Percentiles rank a stretch among this genome's conserved stretches.
Conservation (phyloP, 768 basidiomycete genomes). For the Podaxis pistillaris region DNA sequence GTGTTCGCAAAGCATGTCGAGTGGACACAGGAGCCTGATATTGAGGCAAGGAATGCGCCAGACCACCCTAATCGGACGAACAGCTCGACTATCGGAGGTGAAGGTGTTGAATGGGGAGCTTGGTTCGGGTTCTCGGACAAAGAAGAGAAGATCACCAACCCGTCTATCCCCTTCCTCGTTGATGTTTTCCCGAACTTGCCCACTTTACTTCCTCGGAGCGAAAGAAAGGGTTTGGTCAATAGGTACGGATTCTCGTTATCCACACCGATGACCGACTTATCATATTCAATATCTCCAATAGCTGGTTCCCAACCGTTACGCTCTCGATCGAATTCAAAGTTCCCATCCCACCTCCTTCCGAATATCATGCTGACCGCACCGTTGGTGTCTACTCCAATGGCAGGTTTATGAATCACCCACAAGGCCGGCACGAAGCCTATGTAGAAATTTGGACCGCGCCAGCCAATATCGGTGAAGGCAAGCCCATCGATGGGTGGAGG, state of each 20-base stretch:
- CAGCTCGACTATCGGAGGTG: conserved; percentile 44
- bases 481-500: conserved; percentile 47
- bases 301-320: conserved; percentile 65
- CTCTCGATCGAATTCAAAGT: conserved; percentile 64
- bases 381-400: conserved; percentile 56
- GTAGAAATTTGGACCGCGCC: conserved; percentile 71
- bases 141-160: conserved; percentile 42
- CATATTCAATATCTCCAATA: conserved; percentile 19
- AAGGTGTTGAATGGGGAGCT: conserved; percentile 55
- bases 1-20: conserved; percentile 32
- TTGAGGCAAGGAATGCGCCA: conserved; percentile 37
- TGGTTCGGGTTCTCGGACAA: conserved; percentile 50
- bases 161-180: conserved; percentile 54
- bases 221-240: conserved; percentile 33
- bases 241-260: conserved; percentile 24
- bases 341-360: conserved; percentile 46
- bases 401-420: conserved; percentile 51
- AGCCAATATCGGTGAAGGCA: conserved; percentile 46
- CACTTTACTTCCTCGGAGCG: conserved; percentile 43
- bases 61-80: conserved; percentile 36
- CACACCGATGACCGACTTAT: background rate
- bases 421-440: conserved; percentile 55
- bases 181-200: conserved; percentile 52
- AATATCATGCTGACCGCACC: conserved; percentile 44
- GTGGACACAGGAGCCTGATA: conserved; percentile 39